Evolutionary conservation across 1,284 basidiomycete genomes (phyloP), one percentile per base, ranked within the genome.

Genomic region (Exobasidium rhododendri): DNA sequence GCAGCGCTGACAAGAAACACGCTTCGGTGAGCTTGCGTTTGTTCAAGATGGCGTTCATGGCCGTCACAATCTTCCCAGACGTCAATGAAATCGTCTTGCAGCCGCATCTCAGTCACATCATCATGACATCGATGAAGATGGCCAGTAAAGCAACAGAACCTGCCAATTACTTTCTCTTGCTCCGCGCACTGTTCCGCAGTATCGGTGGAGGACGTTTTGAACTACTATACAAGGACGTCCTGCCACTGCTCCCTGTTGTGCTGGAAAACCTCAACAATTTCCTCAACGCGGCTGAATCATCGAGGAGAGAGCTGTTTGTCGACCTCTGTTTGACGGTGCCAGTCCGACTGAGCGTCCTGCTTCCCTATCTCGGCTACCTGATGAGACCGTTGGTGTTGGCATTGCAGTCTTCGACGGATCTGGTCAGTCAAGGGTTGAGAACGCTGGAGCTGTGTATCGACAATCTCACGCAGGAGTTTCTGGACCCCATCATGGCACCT

Each of bases 401-500:
- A 10, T 83, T 99, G 51, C 88, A 90, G 65, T 93, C 75, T 4
- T 73, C 73, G 44, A 85, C 89, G 3, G 94, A 99, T 64, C 86
- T 97, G 54, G 90, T 98, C 62, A 89, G 92, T 49, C 96, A 99
- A 82, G 96, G 96, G 47, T 83, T 99, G 32, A 87, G 97, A 4
- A 98, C 96, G 0, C 86, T 99, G 63, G 97, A 99, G 81, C 85
- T 99, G n/a, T 98, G 94, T 82, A 97, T 99, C 78, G 97, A 99
- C 83, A 99, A 98, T 77, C 85, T 99, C 26, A 97, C 94, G 0
- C 92, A 94, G 20, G 96, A 98, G 80, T 99, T 98, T 83, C 85
- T 99, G 29, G 96, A 98, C 75, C 97, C 96, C 0, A 96, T 94
- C 1, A 87, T 99, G 77, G 91, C 88, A 65, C 92, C 92, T 11